These are phyloP conservation scores for Pythium grandisporangium DNA, from an alignment of 352 stramenopile species.

Conservation along the genomic window DNA sequence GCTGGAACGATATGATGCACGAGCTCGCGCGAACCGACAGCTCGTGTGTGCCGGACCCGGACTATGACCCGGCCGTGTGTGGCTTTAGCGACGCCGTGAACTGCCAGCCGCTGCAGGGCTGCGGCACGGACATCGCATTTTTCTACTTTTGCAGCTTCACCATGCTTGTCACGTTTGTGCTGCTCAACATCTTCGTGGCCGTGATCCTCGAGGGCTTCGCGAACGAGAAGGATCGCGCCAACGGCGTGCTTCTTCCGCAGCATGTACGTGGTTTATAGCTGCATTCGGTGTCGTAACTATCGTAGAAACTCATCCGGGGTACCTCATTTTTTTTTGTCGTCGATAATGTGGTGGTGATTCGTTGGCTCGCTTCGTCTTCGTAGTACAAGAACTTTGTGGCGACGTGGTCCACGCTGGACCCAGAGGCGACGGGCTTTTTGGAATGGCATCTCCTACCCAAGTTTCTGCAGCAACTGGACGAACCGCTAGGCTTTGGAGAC, in stretches of 20 bases:
- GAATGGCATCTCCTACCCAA: slow-evolving; percentile 49
- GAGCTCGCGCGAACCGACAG: slow-evolving; percentile 54
- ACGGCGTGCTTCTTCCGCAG: slow-evolving; percentile 33
- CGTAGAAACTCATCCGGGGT: too few species aligned
- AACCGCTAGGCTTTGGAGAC: slow-evolving; percentile 56
- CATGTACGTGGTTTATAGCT: slow-evolving; percentile 23
- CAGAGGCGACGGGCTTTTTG: slow-evolving; percentile 76
- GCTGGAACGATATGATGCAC: slow-evolving; percentile 90
- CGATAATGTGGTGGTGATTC: too few species aligned
- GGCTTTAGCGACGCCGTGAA: slow-evolving; percentile 33
- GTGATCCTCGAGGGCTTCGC: slow-evolving; percentile 89
- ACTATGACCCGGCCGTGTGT: slow-evolving; percentile 45
- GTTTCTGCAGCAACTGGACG: slow-evolving; percentile 52
- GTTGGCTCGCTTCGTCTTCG: background rate
- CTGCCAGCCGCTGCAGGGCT: slow-evolving; percentile 62
- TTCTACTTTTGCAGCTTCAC: slow-evolving; percentile 86
- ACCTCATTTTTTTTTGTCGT: too few species aligned
- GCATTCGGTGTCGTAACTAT: background rate
- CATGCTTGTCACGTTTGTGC: slow-evolving; percentile 81
- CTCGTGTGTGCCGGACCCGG: slow-evolving; percentile 31
- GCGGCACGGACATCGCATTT: slow-evolving; percentile 51
- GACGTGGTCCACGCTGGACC: slow-evolving; percentile 75
- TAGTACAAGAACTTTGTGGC: slow-evolving; percentile 76
- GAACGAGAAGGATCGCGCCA: slow-evolving; percentile 24
- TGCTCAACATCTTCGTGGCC: slow-evolving; percentile 90